Evolutionary conservation across 78 protist genomes (phyloP).

Genomic region (Monosiga brevicollis): DNA sequence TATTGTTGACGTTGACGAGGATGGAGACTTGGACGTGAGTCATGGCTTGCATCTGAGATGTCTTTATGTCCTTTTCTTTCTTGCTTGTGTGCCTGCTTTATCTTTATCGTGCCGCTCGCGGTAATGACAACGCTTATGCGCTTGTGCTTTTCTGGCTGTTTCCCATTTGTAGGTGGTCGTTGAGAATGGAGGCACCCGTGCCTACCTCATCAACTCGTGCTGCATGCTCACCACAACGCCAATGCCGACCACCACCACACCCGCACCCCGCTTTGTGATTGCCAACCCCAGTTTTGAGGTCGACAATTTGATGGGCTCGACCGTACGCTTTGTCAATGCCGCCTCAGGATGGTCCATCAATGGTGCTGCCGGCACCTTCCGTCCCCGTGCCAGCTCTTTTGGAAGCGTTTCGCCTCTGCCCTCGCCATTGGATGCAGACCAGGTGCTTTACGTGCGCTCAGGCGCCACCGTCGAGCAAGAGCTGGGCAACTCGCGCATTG

Average conservation of each 20-base stretch:
- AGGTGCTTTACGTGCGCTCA: neutral
- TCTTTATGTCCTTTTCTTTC: too few relatives aligned
- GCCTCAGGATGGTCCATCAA: neutral
- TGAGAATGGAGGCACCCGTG: too few relatives aligned
- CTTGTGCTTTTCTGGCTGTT: too few relatives aligned
- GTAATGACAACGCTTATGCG: too few relatives aligned
- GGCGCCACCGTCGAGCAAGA: neutral
- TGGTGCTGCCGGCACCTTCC: neutral
- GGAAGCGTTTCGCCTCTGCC: neutral
- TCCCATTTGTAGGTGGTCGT: too few relatives aligned
- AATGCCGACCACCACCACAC: neutral
- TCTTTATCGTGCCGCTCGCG: too few relatives aligned
- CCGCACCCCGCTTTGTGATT: neutral
- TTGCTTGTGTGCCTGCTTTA: too few relatives aligned
- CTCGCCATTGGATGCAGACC: neutral
- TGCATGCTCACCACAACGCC: neutral
- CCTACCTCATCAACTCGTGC: neutral
- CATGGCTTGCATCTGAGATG: too few relatives aligned
- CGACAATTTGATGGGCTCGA: neutral
- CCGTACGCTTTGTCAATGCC: neutral
- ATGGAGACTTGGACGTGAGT: too few relatives aligned
- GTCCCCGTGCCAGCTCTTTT: neutral
- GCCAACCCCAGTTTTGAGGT: neutral
- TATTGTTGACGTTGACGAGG: too few relatives aligned
- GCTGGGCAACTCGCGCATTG: neutral